Conservation (phyloP, 208 protist species). For the Tetramitus jugosus region DNA sequence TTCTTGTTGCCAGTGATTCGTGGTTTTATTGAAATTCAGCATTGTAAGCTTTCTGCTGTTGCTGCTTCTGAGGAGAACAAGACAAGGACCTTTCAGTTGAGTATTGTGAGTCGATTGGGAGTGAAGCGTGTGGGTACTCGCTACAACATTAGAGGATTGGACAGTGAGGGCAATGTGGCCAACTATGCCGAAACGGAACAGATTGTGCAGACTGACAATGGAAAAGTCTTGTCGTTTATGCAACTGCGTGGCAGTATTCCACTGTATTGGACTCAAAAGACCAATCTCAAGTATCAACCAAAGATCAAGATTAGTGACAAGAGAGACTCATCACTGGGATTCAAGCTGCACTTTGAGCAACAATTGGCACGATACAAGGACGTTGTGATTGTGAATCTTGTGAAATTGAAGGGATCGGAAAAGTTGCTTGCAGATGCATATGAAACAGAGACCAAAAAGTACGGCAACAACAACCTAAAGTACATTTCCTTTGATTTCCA, state of each 20-base stretch:
- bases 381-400: background rate
- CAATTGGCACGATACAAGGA: background rate
- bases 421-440: constrained; percentile 6
- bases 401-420: constrained; percentile 1
- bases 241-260: constrained; percentile 66
- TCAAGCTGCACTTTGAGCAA: background rate
- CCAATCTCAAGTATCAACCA: constrained; percentile 46
- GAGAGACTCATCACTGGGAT: background rate
- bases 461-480: background rate
- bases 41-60: background rate
- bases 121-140: background rate
- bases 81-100: background rate
- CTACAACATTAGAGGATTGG: background rate
- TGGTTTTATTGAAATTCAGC: background rate
- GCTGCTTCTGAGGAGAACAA: too few relatives aligned
- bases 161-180: constrained; percentile 48
- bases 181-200: constrained; percentile 74
- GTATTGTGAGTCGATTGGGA: background rate
- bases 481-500: constrained; percentile 8
- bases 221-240: constrained; percentile 49
- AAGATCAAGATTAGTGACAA: background rate
- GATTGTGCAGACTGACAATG: constrained; percentile 48
- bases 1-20: background rate
- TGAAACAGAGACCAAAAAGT: background rate
- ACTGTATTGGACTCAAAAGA: constrained; percentile 55